Percentiles rank a stretch among this genome's conserved stretches.
Evolutionary conservation across 179 eudicot species (phyloP).

Genomic region (Patellifolia procumbens): DNA sequence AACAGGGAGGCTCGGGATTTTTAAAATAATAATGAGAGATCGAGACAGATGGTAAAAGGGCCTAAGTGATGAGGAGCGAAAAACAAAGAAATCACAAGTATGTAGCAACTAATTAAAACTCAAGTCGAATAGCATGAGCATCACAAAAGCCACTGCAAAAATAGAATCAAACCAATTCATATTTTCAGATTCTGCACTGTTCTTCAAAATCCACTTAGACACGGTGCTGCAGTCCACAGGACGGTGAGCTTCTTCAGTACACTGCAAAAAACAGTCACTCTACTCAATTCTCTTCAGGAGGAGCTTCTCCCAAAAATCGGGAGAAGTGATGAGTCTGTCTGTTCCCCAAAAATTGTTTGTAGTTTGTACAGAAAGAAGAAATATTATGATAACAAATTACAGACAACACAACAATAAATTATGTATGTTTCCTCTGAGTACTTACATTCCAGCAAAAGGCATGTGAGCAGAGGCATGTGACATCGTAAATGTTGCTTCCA

Average conservation of each 20-base stretch:
- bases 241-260: conserved; percentile 73
- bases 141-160: background rate
- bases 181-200: conserved; percentile 66
- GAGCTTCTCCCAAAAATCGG: background rate
- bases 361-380: too few species aligned
- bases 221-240: conserved; percentile 73
- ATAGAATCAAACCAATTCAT: conserved; percentile 63
- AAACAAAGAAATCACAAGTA: too few species aligned
- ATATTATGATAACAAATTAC: too few species aligned
- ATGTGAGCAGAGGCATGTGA: conserved; percentile 59
- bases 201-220: conserved; percentile 66
- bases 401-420: too few species aligned
- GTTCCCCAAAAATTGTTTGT: background rate
- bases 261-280: conserved; percentile 37
- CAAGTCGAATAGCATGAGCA: conserved; percentile 8
- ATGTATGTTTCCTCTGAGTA: background rate
- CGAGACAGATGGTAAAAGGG: too few species aligned
- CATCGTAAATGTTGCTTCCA: conserved; percentile 52
- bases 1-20: too few species aligned
- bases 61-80: too few species aligned
- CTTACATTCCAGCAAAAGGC: conserved; percentile 88
- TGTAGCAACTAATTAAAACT: too few species aligned
- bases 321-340: background rate
- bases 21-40: too few species aligned
- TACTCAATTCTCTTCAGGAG: background rate